Evolutionary conservation across 148 eudicot genomes (phyloP), one percentile per base, ranked within the genome.

Genomic region (Rhododendron molle): DNA sequence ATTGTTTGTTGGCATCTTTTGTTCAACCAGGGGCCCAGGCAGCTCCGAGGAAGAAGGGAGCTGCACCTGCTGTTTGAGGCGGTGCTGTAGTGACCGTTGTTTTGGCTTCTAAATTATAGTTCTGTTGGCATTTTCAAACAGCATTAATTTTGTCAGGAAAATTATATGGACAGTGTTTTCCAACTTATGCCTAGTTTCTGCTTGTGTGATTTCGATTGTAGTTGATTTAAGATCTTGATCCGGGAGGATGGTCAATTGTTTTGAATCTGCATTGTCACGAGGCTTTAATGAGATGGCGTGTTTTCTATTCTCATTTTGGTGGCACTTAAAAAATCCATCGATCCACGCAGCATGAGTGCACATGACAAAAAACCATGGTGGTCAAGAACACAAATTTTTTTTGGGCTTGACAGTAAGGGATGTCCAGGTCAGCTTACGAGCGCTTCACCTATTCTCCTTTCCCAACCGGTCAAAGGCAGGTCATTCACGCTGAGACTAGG

Each of bases 21-120:
- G 46, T 52, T 28, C 50, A 34, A 49, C 26, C 69, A 89, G 91
- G 91, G 16, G 87, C 89, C 38, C 79, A 89, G 83, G 91, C 91
- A 56, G 84, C 89, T 76, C 91, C 91, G 23, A 89, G 88, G 86
- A 89, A 87, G 89, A 89, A 85, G 83, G 91, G 78, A 16, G 85
- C 86, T 1, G 88, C 89, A 40, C 85, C 88, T 79, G 69, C 88
- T 76, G 83, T 82, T 83, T 86, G 82, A 86, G 67, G 23, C n/a
- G 6, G 38, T 44, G 12, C 16, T 69, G 43, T 67, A 12, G 50
- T 18, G 8, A 49, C 56, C 50, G 20, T 54, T 54, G 18, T 49
- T 67, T 80, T 20, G 60, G 62, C 65, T 85, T 44, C 76, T 7
- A 15, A 38, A 58, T 56, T 36, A n/a, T 82, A 47, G 40, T 38